phyloP scores from a whole-genome alignment of 2,329 filamentous ascomycete species.

The Neodidymelliopsis sp. region DNA sequence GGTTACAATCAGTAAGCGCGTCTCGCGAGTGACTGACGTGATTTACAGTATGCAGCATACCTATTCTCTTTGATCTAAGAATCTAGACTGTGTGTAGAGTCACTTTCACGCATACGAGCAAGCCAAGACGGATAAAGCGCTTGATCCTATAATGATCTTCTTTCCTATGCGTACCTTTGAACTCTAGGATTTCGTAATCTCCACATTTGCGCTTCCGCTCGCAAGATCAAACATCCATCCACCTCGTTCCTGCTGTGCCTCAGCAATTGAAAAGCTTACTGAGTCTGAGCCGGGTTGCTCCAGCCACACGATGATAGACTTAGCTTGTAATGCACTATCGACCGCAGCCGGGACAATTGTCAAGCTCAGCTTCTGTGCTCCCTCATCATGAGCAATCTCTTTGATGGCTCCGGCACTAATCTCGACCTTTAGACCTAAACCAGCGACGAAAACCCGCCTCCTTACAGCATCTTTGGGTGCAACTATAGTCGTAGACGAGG shows the following conservation, averaged over 20 bases:
- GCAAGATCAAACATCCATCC: constrained; percentile 28
- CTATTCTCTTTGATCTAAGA: no score
- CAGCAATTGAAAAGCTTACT: constrained; percentile 19
- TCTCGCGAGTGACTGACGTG: no score
- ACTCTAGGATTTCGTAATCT: constrained; percentile 15
- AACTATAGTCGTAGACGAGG: constrained; percentile 43
- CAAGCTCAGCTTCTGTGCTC: constrained; percentile 17
- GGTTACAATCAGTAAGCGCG: no score
- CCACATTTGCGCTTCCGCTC: constrained; percentile 18
- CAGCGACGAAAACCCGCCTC: constrained; percentile 59
- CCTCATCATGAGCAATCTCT: constrained; percentile 22
- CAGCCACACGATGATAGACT: constrained; percentile 29
- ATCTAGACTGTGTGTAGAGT: no score
- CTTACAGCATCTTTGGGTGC: constrained; percentile 57
- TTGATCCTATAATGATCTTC: no score
- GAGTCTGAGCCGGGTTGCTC: constrained; percentile 16
- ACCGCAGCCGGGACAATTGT: constrained; percentile 18
- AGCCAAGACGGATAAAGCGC: no score
- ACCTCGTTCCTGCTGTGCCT: constrained; percentile 18
- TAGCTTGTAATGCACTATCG: constrained; percentile 21
- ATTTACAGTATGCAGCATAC: no score
- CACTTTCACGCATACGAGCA: no score
- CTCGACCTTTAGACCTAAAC: constrained; percentile 50
- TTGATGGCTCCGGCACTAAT: constrained; percentile 31
- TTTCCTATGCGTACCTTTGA: no score